Base-by-base conservation (phyloP, 768 basidiomycete species). In the Sporobolomyces pararoseus region DNA sequence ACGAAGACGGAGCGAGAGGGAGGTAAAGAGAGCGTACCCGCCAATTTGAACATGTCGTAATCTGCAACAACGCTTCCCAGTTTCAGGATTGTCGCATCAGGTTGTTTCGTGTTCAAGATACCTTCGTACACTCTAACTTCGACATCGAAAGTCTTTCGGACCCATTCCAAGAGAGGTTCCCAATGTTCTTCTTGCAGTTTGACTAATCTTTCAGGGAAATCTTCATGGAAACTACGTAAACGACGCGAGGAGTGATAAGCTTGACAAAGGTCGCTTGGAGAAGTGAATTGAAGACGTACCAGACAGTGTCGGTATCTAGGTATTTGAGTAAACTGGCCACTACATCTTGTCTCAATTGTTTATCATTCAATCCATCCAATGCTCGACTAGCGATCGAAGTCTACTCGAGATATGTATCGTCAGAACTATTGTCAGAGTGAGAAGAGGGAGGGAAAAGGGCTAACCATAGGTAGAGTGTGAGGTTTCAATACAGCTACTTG, bases 271-370 rank as follows among this genome's bases (percentile, higher is more conserved):
- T n/a, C n/a, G 49, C 50, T 29, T 21, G 35, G 29, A 19, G 34
- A 35, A 52, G 14, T n/a, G 23, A 21, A 13, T 39, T 4, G 31
- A 39, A 27, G 42, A 77, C 82, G 64, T 68, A 90, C 91, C 90
- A 92, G 69, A 96, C 85, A 1, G 96, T 92, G 79, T 99, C 96
- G 3, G 95, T 97, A 77, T 96, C 90, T 35, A 98, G 81, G 80
- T 96, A 98, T 66, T 86, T 85, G 50, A 96, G 80, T 50, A 98
- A 80, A 16, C 86, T 83, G 31, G 84, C 82, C 39, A 85, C 84
- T 25, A 93, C 88, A 65, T 89, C 84, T 21, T 78, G 76, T 32
- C 88, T 83, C 23, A 85, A 85, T 29, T 79, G 76, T 59, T 83
- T 80, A 62, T 89, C 84, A 23, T 81, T 77, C 74, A 94, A 82